Evolutionary conservation across 75 land plant species (phyloP).

Genomic region (Cryptomeria japonica): DNA sequence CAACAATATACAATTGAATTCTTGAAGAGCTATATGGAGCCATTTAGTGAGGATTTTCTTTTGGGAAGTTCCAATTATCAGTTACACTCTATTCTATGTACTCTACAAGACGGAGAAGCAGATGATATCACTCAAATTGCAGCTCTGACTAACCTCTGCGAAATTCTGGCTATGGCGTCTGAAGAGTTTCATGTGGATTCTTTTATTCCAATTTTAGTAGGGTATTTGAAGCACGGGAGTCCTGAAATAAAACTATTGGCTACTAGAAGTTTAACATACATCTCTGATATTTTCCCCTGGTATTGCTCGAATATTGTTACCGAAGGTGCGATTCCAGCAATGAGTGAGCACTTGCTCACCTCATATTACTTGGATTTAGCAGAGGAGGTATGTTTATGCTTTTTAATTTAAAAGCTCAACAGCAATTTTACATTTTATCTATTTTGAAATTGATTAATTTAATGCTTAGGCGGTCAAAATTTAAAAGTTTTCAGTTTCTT

Average conservation of each 20-base stretch:
- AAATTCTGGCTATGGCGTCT: slow-evolving; percentile 15
- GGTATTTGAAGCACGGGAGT: slow-evolving; percentile 8
- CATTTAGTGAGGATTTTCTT: too few species aligned
- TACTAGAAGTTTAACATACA: slow-evolving; percentile 19
- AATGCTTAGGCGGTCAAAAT: too few species aligned
- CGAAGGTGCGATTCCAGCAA: slow-evolving; percentile 13
- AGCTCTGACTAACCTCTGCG: slow-evolving; percentile 21
- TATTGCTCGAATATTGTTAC: slow-evolving; percentile 7
- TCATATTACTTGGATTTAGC: slow-evolving; percentile 21
- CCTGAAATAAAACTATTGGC: slow-evolving; percentile 26
- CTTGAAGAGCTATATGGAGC: too few species aligned
- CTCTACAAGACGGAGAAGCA: background rate
- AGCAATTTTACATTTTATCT: too few species aligned
- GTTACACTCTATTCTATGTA: too few species aligned
- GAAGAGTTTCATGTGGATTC: slow-evolving; percentile 15
- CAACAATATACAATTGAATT: too few species aligned
- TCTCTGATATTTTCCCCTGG: slow-evolving; percentile 17
- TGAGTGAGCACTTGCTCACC: slow-evolving; percentile 10
- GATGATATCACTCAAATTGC: slow-evolving; percentile 8
- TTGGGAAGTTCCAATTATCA: too few species aligned
- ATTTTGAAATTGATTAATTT: too few species aligned
- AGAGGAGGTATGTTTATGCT: slow-evolving; percentile 14
- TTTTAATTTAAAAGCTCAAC: too few species aligned
- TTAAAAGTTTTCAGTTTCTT: too few species aligned
- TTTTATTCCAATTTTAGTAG: slow-evolving; percentile 18